Evolutionary conservation across 1,284 basidiomycete genomes (phyloP), one percentile per base, ranked within the genome.

Genomic region (Ustanciosporium gigantosporum): DNA sequence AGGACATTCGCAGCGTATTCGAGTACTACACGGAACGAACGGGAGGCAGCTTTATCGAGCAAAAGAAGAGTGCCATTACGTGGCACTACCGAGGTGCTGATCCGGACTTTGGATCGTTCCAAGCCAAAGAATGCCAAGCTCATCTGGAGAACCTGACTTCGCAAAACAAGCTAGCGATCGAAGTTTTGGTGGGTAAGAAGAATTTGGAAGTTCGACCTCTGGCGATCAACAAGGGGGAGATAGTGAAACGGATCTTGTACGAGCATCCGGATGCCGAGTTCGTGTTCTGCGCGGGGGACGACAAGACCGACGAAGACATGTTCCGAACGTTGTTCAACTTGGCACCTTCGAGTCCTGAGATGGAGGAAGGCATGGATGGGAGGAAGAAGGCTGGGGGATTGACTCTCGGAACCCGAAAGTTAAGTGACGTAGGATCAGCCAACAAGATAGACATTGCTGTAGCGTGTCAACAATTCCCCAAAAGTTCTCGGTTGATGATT

Each of bases 181-280:
- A 80, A 50, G 78, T 73, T 32, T 61, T 81, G 20, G 79, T 81
- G 17, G 94, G 94, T 25, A 97, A 97, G 83, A 97, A 96, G 86
- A 97, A 96, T 79, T 83, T 98, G 42, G 94, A 98, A 81, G 93
- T 96, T 20, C 86, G 94, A 49, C 94, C 93, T 27, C 83, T 89
- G 46, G 92, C 91, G 0, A 86, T 96, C 70, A 97, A 96, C 84
- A 96, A 98, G 84, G 94, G 94, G 49, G 94, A 97, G 82, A 97
- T 97, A 72, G 92, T 96, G 68, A 91, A 92, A 82, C 83, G 92
- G 36, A 87, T 97, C 48, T 78, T 96, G 52, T 96, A 93, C 83
- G 82, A 87, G 76, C 88, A 96, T 81, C 88, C 91, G 2, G 91
- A 95, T 62, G 87, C 89, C 37, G 90, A 95, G 78, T 94, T 96